Percentiles rank a stretch among this genome's conserved stretches.
phyloP scores from a whole-genome alignment of 352 stramenopile genomes.

The Elongisporangium anandrum region DNA sequence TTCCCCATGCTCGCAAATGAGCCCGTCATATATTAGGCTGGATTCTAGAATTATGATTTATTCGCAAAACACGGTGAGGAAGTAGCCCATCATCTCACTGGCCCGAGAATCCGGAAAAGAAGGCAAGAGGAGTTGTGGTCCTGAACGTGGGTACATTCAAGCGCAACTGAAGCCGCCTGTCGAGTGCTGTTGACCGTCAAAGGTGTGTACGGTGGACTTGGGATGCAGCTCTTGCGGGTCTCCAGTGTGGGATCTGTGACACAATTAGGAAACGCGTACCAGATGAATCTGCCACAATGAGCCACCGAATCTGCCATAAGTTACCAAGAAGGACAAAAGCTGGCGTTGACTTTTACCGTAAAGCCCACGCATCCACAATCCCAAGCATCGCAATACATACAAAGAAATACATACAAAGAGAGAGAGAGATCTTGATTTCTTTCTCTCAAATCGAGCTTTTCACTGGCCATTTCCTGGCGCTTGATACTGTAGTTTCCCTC shows the following conservation, averaged over 20 bases:
- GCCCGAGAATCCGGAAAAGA: neutral
- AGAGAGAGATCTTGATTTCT: neutral
- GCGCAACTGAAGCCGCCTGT: neutral
- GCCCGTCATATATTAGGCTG: neutral
- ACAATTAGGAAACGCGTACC: neutral
- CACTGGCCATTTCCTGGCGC: neutral
- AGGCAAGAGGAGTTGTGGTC: neutral
- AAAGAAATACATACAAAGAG: neutral
- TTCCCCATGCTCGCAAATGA: constrained; percentile 24
- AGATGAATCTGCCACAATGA: neutral
- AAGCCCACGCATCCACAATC: neutral
- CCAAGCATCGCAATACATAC: neutral
- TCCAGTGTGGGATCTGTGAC: neutral
- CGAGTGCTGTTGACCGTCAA: neutral
- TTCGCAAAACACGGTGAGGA: neutral
- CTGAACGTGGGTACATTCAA: neutral
- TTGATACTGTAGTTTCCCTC: neutral
- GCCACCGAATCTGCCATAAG: neutral
- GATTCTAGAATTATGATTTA: neutral
- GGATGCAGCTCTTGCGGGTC: no score
- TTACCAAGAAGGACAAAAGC: no score
- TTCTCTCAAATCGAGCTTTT: neutral
- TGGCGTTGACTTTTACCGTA: no score
- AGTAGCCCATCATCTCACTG: neutral
- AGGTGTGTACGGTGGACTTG: no score